Base-by-base conservation (phyloP, 116 monocot genomes). In the Papilionanthe hybrid region DNA sequence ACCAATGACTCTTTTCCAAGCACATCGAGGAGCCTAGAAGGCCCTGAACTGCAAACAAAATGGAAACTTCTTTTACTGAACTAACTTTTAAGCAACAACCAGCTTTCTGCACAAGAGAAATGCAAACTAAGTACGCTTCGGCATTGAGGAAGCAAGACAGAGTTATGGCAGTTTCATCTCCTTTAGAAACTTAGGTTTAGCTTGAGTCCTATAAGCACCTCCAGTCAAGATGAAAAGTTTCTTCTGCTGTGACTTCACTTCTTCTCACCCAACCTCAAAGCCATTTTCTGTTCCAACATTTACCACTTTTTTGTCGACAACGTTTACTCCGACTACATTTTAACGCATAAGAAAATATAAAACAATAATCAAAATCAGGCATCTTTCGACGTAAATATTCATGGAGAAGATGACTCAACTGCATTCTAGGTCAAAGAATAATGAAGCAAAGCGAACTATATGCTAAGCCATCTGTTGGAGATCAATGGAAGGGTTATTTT, bases 321-420 rank as follows among this genome's bases (percentile, higher is more conserved):
- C 5, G 30, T 37, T 69, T 23, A 23, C 5, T 63, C 69, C 69
- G 15, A 53, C 22, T 0, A 69, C 32, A 69, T 69, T 69, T 32
- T 15, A 69, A 69, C 2, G 69, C 25, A 37, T 23, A 15, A 69
- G 13, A 69, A 69, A 69, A 29, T 12, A 32, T 12, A 37, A 17
- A 18, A 29, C 69, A 37, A 69, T 15, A 69, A 37, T 69, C 12
- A 10, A 69, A 29, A 32, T 15, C 17, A 30, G 17, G 32, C 69
- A 41, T 25, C 15, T 32, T 12, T 37, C 69, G 37, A 37, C 1
- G 18, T 30, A 68, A 29, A 68, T 69, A 37, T 37, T 29, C 13
- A 69, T 73, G n/a, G n/a, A 73, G 44, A n/a, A 73, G 10, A 42
- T n/a, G 44, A 20, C 44, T 73, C n/a, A 73, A 43, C 5, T 73